Evolutionary conservation across 2,329 filamentous ascomycete species (phyloP).

Genomic region (Claviceps sp.): DNA sequence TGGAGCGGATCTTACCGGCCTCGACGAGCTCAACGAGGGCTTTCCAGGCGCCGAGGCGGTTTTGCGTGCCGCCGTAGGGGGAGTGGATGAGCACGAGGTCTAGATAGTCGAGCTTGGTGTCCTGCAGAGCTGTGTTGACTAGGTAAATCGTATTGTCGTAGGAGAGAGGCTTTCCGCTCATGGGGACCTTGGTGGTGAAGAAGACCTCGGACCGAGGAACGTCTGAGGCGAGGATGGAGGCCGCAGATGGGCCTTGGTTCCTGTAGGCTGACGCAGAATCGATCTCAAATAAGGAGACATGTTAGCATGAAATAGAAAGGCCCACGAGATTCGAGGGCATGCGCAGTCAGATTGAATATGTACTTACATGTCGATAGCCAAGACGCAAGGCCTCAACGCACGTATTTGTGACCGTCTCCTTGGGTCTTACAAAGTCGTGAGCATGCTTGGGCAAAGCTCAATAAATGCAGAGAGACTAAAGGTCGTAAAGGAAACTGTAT

Average conservation of each 20-base stretch:
- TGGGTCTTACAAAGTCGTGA: constrained; percentile 12
- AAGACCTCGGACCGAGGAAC: constrained; percentile 35
- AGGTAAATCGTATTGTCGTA: constrained; percentile 53
- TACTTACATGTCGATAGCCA: constrained; percentile 38
- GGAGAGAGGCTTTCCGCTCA: constrained; percentile 21
- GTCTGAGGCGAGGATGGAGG: constrained; percentile 27
- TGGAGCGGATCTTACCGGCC: constrained; percentile 45
- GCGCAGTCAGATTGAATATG: neutral
- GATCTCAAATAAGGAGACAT: constrained; percentile 22
- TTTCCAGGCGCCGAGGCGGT: constrained; percentile 46
- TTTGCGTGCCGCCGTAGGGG: constrained; percentile 42
- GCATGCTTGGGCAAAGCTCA: neutral
- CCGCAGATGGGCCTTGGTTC: constrained; percentile 37
- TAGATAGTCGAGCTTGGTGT: constrained; percentile 51
- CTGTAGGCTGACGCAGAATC: constrained; percentile 39
- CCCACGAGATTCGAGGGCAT: neutral
- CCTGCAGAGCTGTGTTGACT: constrained; percentile 48
- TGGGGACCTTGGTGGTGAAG: constrained; percentile 44
- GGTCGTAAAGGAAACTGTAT: too few species aligned
- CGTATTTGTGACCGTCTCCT: constrained; percentile 19
- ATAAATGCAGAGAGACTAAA: neutral
- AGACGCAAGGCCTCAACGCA: constrained; percentile 32
- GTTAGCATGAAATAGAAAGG: neutral
- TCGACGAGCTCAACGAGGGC: constrained; percentile 51
- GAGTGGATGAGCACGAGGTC: constrained; percentile 53